Evolutionary conservation across 176 grass and related monocot species (phyloP).

Genomic region (Avena eriantha): DNA sequence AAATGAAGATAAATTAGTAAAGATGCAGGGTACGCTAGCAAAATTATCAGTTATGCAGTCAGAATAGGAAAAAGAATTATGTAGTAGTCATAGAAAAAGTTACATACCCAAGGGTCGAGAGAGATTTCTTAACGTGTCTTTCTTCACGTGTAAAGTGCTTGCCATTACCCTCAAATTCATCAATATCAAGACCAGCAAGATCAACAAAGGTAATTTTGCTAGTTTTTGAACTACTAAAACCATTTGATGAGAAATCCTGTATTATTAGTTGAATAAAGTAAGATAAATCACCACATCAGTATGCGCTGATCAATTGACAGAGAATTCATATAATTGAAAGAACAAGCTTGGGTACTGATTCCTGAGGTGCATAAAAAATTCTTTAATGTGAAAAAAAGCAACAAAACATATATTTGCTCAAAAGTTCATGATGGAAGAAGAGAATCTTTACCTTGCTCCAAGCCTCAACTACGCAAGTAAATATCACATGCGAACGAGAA

Average conservation of each 20-base stretch:
- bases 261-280: slow-evolving; percentile 43
- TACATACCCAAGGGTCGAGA: slow-evolving; percentile 93
- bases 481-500: slow-evolving; percentile 93
- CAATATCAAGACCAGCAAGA: slow-evolving; percentile 79
- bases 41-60: not conserved
- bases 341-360: slow-evolving; percentile 3
- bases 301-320: slow-evolving; percentile 6
- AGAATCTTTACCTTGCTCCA: slow-evolving; percentile 85
- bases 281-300: slow-evolving; percentile 26
- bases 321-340: not conserved
- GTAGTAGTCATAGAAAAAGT: not conserved
- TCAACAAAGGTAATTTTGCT: slow-evolving; percentile 92
- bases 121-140: slow-evolving; percentile 82
- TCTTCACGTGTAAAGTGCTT: slow-evolving; percentile 78
- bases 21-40: not conserved
- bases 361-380: not conserved
- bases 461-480: slow-evolving; percentile 89
- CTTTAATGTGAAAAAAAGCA: not conserved
- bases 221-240: slow-evolving; percentile 83
- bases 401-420: not conserved
- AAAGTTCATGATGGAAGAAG: not conserved
- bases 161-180: slow-evolving; percentile 57
- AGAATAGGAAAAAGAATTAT: not conserved
- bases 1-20: not conserved
- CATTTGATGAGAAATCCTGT: slow-evolving; percentile 72